Evolutionary conservation across 2,329 filamentous ascomycete genomes (phyloP).

Genomic region (Ophiocordyceps camponoti-floridani): DNA sequence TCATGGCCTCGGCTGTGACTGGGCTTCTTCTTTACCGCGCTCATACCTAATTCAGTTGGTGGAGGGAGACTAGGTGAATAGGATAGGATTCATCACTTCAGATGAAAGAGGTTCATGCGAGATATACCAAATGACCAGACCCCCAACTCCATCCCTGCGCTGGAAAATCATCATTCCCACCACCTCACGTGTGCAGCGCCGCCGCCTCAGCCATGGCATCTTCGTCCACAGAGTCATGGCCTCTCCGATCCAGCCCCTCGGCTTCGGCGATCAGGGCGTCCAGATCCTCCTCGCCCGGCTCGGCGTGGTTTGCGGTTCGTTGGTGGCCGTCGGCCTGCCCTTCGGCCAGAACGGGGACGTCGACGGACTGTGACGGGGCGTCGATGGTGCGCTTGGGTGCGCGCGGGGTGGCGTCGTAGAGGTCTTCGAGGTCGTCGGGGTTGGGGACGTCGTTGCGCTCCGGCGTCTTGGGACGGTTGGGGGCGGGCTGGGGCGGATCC

Average conservation of each 20-base stretch:
- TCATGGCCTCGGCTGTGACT: no score
- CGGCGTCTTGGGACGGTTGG: conserved; percentile 1
- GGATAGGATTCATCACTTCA: no score
- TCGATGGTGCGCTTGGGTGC: conserved; percentile 5
- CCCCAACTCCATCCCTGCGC: no score
- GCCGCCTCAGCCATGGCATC: conserved; percentile 51
- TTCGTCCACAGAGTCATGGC: conserved; percentile 34
- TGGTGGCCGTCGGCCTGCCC: no score
- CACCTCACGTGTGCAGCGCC: conserved; percentile 8
- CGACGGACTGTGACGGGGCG: conserved; percentile 21
- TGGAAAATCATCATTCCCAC: no score
- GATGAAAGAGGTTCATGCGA: no score
- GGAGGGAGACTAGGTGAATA: no score
- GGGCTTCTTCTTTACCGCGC: no score
- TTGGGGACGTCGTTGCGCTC: conserved; percentile 9
- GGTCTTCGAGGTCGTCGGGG: conserved; percentile 32
- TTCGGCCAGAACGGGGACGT: conserved; percentile 24
- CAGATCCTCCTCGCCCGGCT: conserved; percentile 22
- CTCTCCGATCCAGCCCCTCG: conserved; percentile 10
- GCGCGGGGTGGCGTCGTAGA: conserved; percentile 36
- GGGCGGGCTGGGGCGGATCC: background rate
- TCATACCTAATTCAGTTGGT: no score
- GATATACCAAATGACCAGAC: no score
- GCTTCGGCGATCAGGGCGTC: conserved; percentile 35
- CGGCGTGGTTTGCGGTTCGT: background rate